Conservation (phyloP, 495 filamentous ascomycete genomes). For the Hypoxylon fuscum region DNA sequence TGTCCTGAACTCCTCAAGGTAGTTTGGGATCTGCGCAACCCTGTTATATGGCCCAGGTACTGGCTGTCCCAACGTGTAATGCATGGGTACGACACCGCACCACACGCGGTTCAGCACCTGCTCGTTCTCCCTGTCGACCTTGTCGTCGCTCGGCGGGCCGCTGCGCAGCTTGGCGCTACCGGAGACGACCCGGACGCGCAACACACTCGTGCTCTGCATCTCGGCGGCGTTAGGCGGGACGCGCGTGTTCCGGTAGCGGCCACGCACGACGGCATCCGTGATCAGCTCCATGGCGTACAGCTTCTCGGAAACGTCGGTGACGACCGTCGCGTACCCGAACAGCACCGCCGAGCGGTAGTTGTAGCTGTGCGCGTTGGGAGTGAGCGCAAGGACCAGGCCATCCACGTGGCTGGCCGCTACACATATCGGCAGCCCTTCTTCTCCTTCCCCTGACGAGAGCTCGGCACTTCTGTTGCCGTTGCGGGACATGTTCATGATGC, state of each 20-base stretch:
- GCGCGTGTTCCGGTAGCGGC: slow-evolving; percentile 75
- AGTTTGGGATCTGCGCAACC: slow-evolving; percentile 67
- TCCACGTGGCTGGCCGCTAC: slow-evolving; percentile 72
- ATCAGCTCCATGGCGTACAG: slow-evolving; percentile 84
- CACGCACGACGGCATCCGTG: slow-evolving; percentile 75
- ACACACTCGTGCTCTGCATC: slow-evolving; percentile 77
- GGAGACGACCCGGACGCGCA: slow-evolving; percentile 72
- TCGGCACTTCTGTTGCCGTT: slow-evolving; percentile 40
- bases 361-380: slow-evolving; percentile 82
- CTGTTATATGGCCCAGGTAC: slow-evolving; percentile 70
- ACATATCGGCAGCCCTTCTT: slow-evolving; percentile 68
- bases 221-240: slow-evolving; percentile 78
- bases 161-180: slow-evolving; percentile 82
- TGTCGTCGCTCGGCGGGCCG: slow-evolving; percentile 76
- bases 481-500: slow-evolving; percentile 76
- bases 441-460: slow-evolving; percentile 43
- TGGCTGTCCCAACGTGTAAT: slow-evolving; percentile 67
- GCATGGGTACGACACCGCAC: slow-evolving; percentile 78
- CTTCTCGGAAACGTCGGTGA: slow-evolving; percentile 75
- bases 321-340: slow-evolving; percentile 76
- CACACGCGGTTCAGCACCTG: slow-evolving; percentile 70
- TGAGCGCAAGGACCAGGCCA: slow-evolving; percentile 78
- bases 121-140: slow-evolving; percentile 69
- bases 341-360: slow-evolving; percentile 89
- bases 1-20: slow-evolving; percentile 67